Evolutionary conservation across 331 rosid genomes (phyloP), one percentile per base, ranked within the genome.

Genomic region (Prunus yedoensis): DNA sequence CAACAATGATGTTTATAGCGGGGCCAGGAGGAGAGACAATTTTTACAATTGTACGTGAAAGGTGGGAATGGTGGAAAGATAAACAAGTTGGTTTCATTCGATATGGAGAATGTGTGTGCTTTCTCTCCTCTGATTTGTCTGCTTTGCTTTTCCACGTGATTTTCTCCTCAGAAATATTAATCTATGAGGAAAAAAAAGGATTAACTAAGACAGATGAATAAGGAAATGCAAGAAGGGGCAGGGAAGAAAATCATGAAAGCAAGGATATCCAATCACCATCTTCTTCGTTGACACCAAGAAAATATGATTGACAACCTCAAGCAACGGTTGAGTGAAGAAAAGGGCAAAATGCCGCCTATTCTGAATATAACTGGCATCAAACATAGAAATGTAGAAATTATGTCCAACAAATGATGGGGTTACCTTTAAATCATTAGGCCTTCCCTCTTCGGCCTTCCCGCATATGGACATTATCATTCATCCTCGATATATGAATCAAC

Each of bases 221-320:
- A 30, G 50, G 41, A 23, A 43, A 43, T 38, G 8, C 2, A 38
- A 38, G 3, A 20, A 30, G 57, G 59, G 25, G 11, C 35, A 53
- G 27, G 41, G 67, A 41, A 21, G 65, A 58, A 43, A 76, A 35
- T 81, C 21, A 63, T 71, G 61, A 72, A 72, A 27, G 71, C 53
- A 71, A 60, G 61, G 63, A 77, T 56, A 50, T 9, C 56, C 69
- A 9, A 56, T 76, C 71, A 76, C 52, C 76, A 73, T 72, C 35
- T 25, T 76, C 81, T 68, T 77, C 69, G 81, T 72, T 77, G 81
- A 81, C 81, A 66, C 81, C 81, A 72, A 81, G 72, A 72, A 81
- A 81, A 58, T 66, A 66, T 77, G 54, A 69, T 59, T 64, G 51
- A 73, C 52, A 58, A 27, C 50, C 53, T 38, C 58, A 73, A 73